Percentiles rank a stretch among this genome's conserved stretches.
Evolutionary conservation across 2,329 filamentous ascomycete genomes (phyloP).

Genomic region (Penicillium olsonii): DNA sequence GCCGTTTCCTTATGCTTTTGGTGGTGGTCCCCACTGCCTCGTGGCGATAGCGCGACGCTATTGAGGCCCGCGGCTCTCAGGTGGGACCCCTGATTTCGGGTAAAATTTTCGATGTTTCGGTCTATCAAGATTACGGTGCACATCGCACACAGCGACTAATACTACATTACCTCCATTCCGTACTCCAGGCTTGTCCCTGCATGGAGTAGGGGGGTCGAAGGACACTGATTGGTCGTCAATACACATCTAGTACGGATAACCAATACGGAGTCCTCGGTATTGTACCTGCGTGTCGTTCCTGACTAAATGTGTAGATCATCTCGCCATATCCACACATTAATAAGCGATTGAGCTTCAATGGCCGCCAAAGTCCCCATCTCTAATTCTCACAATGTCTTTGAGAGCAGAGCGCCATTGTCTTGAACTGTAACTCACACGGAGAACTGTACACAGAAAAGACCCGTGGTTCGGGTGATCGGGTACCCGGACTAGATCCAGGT

Average conservation of each 20-base stretch:
- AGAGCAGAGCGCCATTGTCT: not conserved
- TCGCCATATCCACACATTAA: not conserved
- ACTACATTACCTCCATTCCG: too few relatives aligned
- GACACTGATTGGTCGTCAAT: not conserved
- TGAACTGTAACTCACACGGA: not conserved
- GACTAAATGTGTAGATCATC: not conserved
- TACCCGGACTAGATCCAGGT: not conserved
- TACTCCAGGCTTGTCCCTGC: too few relatives aligned
- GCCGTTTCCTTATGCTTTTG: constrained; percentile 21
- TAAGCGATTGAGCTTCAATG: not conserved
- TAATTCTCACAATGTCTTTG: not conserved
- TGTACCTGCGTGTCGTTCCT: not conserved
- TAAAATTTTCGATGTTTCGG: not conserved
- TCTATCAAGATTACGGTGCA: not conserved
- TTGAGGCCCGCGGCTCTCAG: not conserved
- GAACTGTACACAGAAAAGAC: not conserved
- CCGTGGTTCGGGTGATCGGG: not conserved
- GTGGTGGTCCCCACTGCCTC: constrained; percentile 6
- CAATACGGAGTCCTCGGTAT: too few relatives aligned
- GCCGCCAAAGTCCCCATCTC: not conserved
- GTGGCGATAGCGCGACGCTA: constrained; percentile 16
- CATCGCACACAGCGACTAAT: too few relatives aligned
- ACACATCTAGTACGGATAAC: not conserved
- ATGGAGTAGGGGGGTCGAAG: too few relatives aligned
- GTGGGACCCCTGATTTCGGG: not conserved